These are phyloP conservation scores for Penicillium concentricum DNA, from an alignment of 2,329 filamentous ascomycete genomes.

Conservation along the genomic window DNA sequence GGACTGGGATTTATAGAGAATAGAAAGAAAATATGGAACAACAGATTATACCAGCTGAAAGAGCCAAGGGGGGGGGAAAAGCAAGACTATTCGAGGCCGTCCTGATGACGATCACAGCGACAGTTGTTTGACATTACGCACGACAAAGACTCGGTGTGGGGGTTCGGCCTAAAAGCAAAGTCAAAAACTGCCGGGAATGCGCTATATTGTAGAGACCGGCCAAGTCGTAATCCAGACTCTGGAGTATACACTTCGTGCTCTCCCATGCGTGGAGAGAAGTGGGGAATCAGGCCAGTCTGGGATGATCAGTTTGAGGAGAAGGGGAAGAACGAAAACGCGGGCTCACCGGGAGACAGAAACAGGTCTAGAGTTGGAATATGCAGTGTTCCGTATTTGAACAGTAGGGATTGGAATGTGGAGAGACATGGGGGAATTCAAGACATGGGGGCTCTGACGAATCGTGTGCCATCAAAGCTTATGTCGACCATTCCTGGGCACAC, in stretches of 20 bases:
- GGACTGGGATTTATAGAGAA: neutral
- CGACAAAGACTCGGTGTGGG: neutral
- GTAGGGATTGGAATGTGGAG: constrained; percentile 2
- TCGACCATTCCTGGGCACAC: neutral
- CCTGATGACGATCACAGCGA: neutral
- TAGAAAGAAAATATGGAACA: neutral
- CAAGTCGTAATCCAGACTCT: neutral
- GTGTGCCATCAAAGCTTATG: neutral
- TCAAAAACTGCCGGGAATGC: neutral
- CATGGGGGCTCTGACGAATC: neutral
- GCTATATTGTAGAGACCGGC: neutral
- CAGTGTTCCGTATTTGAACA: neutral
- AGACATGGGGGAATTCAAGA: neutral
- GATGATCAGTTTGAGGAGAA: neutral
- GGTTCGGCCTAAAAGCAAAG: neutral
- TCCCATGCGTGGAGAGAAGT: constrained; percentile 1
- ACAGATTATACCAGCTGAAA: neutral
- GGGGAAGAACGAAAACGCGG: neutral
- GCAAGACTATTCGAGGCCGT: constrained; percentile 20
- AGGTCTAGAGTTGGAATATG: neutral
- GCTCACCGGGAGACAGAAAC: constrained; percentile 15
- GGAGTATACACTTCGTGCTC: neutral
- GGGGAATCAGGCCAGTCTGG: neutral
- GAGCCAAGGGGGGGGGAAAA: constrained; percentile 3
- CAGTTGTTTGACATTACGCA: neutral